Base-by-base conservation (phyloP, 2,329 filamentous ascomycete genomes). In the Paracamarosporium sp. region DNA sequence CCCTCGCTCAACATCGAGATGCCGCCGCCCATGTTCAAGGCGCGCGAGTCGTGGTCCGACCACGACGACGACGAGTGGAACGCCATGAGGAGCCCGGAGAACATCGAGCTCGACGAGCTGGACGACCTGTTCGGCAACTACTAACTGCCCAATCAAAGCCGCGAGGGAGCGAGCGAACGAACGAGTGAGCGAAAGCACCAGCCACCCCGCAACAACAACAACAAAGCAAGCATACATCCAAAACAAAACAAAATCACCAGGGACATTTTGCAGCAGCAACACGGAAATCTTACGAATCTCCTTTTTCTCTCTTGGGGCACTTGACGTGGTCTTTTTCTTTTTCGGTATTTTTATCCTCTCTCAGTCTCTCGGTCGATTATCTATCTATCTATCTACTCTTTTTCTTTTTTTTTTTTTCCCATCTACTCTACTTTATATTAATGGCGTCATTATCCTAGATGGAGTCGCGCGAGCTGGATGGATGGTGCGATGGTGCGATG, bases 31-130 rank as follows among this genome's bases (percentile, higher is more conserved):
- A 59, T 62, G 47, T 72, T 66, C 60, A 71, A 71, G 57, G 68
- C 70, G 50, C 66, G 71, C 55, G 66, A 72, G 51, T 61, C 70
- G 30, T 76, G 76, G 62, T 64, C 71, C 53, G 65, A 66, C 31
- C 62, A 58, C 38, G 72, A 64, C 62, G 78, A 75, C 59, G 61
- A 68, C 30, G 73, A 71, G 46, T 74, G 67, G 69, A 64, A 63
- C 38, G 85, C 86, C 57, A 76, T 87, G 70, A 83, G 84, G 73
- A 92, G 88, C 73, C 93, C 93, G 1, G 95, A 98, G 80, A 90
- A 88, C 63, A 89, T 98, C 66, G 93, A 96, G 75, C 86, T 98
- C 47, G 92, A 97, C 45, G 95, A 99, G 81, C 87, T 98, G 24
- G 94, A 98, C 72, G 88, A 90, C 67, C 85, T 97, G 74, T 86